phyloP scores from a whole-genome alignment of 305 asterid species.

The Fraxinus greggii region DNA sequence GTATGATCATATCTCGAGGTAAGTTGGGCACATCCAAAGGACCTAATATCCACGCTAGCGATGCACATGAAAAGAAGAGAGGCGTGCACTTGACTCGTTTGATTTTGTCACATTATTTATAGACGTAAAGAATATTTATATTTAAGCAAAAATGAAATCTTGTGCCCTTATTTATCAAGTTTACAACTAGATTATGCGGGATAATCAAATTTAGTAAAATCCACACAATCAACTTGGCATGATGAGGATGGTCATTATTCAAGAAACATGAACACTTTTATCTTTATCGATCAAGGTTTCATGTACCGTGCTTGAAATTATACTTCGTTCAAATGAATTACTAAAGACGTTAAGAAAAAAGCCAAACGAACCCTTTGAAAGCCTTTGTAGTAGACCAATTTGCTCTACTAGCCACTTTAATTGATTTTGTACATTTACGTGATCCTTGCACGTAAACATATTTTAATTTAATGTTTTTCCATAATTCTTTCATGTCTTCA shows the following conservation, averaged over 20 bases:
- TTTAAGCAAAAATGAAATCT: neutral
- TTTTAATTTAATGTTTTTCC: neutral
- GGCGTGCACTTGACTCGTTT: neutral
- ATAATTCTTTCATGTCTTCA: neutral
- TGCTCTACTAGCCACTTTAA: neutral
- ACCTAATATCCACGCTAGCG: neutral
- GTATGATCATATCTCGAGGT: neutral
- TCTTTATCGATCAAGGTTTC: neutral
- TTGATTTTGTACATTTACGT: neutral
- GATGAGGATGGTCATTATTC: neutral
- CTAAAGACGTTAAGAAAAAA: neutral
- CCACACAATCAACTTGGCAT: neutral
- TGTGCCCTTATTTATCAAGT: neutral
- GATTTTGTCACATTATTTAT: neutral
- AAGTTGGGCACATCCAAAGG: neutral
- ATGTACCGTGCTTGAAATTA: neutral
- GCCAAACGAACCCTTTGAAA: neutral
- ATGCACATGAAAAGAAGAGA: neutral
- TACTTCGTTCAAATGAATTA: neutral
- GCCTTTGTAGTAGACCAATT: neutral
- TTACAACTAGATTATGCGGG: neutral
- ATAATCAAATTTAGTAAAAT: neutral
- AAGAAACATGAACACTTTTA: neutral
- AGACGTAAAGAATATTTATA: neutral
- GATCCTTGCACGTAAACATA: neutral